Conservation (phyloP, 2,329 filamentous ascomycete genomes). For the Scopulariopsis brevicaulis region DNA sequence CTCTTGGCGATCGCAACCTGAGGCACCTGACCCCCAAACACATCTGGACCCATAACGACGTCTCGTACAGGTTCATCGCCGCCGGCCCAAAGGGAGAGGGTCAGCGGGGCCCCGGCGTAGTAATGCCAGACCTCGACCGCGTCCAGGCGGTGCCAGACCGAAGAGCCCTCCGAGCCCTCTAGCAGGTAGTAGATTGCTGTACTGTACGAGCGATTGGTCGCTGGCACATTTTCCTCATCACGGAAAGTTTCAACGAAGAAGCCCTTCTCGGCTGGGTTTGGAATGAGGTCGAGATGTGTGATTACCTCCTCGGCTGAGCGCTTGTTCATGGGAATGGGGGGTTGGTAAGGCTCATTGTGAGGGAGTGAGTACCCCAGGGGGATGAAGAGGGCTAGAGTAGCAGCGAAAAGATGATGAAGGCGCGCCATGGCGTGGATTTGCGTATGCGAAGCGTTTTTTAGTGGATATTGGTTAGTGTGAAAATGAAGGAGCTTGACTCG, state of each 20-base stretch:
- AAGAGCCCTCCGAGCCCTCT: slow-evolving; percentile 26
- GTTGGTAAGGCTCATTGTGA: neutral
- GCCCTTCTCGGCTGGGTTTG: slow-evolving; percentile 26
- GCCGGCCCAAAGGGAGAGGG: slow-evolving; percentile 28
- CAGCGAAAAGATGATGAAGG: neutral
- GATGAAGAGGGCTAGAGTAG: neutral
- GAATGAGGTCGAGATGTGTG: neutral
- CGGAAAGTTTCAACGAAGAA: slow-evolving; percentile 34
- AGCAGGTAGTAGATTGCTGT: slow-evolving; percentile 43
- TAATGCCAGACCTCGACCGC: slow-evolving; percentile 40
- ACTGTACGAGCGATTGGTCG: slow-evolving; percentile 24
- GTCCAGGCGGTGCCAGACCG: slow-evolving; percentile 39
- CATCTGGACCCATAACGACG: slow-evolving; percentile 26
- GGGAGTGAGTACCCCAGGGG: neutral
- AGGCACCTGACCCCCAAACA: slow-evolving; percentile 28
- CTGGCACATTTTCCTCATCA: slow-evolving; percentile 18
- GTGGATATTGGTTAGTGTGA: neutral
- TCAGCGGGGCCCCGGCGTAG: slow-evolving; percentile 38
- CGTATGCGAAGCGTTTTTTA: neutral
- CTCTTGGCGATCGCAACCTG: slow-evolving; percentile 27
- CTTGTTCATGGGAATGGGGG: neutral
- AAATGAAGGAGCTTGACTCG: neutral
- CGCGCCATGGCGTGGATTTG: neutral
- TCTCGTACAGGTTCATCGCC: slow-evolving; percentile 23
- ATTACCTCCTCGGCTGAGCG: neutral